Conservation (phyloP, 1,139 yeast species). For the Geotrichum bryndzae region DNA sequence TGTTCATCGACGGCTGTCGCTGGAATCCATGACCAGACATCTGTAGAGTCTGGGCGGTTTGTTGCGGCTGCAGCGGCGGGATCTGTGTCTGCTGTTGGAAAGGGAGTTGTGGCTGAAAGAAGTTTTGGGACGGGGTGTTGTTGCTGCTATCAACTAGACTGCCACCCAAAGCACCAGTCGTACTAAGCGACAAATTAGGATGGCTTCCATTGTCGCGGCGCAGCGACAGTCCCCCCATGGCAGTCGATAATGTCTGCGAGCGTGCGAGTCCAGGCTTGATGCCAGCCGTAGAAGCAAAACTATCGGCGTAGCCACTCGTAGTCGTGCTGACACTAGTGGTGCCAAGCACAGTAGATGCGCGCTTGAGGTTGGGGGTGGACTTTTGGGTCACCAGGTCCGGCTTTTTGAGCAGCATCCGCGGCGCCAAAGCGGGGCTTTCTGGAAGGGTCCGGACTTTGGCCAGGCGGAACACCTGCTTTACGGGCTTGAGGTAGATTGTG, state of each 20-base stretch:
- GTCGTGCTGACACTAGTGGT: neutral
- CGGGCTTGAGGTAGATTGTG: constrained; percentile 78
- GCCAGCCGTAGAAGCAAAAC: neutral
- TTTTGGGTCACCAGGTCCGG: constrained; percentile 13
- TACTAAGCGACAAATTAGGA: neutral
- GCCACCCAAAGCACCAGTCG: neutral
- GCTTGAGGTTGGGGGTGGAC: constrained; percentile 13
- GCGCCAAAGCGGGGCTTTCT: constrained; percentile 57
- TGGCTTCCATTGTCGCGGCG: constrained; percentile 4
- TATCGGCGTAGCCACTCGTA: neutral
- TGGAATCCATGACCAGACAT: neutral
- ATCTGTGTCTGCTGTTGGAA: neutral
- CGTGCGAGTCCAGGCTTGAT: constrained; percentile 8
- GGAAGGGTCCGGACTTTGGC: constrained; percentile 52
- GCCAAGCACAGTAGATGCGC: constrained; percentile 5
- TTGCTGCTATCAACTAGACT: neutral
- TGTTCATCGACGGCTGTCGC: neutral
- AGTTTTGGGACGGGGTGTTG: neutral
- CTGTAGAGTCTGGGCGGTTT: neutral
- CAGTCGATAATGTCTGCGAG: constrained; percentile 14
- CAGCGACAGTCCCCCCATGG: constrained; percentile 12
- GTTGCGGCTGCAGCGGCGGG: neutral
- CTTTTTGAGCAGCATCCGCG: constrained; percentile 25
- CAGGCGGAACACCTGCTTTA: constrained; percentile 66
- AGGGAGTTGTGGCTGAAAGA: neutral